Percentiles rank a stretch among this genome's conserved stretches.
Conservation (phyloP, 108 stramenopile genomes). For the Aurantiochytrium sp. region DNA sequence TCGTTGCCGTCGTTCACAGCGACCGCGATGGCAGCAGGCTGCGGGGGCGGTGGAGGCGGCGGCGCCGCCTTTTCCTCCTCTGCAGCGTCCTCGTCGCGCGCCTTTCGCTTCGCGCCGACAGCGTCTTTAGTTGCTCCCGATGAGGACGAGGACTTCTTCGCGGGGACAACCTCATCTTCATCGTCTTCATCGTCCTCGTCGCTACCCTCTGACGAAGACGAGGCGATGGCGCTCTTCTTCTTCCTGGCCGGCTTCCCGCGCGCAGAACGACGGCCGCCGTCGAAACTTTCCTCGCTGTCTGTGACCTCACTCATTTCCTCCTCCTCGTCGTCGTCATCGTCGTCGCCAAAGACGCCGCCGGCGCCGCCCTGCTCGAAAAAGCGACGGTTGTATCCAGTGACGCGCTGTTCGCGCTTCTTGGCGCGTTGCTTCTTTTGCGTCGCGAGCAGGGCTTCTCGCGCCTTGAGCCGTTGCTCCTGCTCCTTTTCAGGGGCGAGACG, state of each 20-base stretch:
- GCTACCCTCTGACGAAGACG: neutral
- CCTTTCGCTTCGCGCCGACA: too few species aligned
- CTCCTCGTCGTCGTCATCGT: neutral
- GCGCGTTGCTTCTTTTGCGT: neutral
- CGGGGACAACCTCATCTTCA: too few species aligned
- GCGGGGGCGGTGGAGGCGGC: neutral
- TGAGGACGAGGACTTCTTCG: too few species aligned
- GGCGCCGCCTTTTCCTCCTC: neutral
- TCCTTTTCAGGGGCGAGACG: neutral
- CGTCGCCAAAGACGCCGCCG: neutral
- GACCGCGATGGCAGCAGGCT: neutral
- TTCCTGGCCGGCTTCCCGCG: neutral
- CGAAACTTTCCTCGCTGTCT: neutral
- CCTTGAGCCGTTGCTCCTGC: neutral
- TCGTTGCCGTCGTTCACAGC: neutral
- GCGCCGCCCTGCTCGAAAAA: neutral
- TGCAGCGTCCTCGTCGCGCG: neutral
- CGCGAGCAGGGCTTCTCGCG: neutral
- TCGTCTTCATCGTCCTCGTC: neutral
- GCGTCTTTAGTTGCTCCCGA: too few species aligned
- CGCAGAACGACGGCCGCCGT: neutral
- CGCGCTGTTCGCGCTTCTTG: neutral
- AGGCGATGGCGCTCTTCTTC: neutral
- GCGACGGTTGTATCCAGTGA: neutral
- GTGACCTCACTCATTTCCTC: neutral